Percentiles rank a stretch among this genome's conserved stretches.
phyloP scores from a whole-genome alignment of 2,329 filamentous ascomycete genomes.

The Epichloe gansuensis region DNA sequence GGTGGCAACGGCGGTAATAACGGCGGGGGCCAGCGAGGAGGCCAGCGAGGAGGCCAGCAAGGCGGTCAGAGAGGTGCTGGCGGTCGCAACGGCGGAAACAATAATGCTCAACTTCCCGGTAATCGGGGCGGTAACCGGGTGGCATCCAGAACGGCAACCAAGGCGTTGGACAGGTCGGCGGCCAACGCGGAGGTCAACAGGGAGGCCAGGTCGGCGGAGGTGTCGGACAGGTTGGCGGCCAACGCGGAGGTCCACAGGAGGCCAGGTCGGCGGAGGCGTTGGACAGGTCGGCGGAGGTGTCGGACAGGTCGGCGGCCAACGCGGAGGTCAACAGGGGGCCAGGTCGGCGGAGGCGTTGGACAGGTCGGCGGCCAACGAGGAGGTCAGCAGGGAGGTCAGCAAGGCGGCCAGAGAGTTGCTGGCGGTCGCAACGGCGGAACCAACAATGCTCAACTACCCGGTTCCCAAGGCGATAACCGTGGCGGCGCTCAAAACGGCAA shows the following conservation, averaged over 20 bases:
- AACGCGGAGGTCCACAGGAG: background rate
- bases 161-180: background rate
- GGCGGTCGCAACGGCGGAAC: too few relatives aligned
- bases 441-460: background rate
- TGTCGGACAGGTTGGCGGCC: background rate
- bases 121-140: background rate
- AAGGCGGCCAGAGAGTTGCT: background rate
- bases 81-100: background rate
- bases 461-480: background rate
- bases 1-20: conserved; percentile 12
- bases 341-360: too few relatives aligned
- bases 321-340: background rate
- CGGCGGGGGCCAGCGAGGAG: background rate
- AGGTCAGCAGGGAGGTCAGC: too few relatives aligned
- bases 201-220: background rate
- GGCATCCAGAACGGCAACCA: background rate
- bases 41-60: background rate
- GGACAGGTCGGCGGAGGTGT: background rate
- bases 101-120: background rate
- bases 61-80: background rate
- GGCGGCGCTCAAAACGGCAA: background rate
- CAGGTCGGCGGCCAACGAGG: too few relatives aligned
- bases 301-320: background rate
- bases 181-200: background rate
- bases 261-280: background rate